Percentiles rank a stretch among this genome's conserved stretches.
Conservation (phyloP, 139 green algal genomes). For the Chlamydomonas incerta region DNA sequence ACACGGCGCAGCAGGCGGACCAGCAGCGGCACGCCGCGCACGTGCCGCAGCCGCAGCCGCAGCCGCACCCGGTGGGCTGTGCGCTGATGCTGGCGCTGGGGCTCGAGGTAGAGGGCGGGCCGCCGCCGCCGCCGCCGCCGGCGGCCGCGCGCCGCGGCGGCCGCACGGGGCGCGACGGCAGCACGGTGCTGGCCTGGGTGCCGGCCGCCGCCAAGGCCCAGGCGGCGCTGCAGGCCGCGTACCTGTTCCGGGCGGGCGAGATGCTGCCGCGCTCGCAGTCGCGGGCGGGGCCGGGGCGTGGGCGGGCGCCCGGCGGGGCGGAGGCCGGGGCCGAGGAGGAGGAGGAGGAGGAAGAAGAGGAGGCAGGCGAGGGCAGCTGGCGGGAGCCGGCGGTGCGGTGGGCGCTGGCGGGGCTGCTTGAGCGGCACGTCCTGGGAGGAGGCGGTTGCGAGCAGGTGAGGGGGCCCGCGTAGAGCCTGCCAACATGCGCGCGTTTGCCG, state of each 20-base stretch:
- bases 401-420: constrained; percentile 55
- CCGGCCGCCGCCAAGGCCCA: constrained; percentile 23
- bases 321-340: too few species aligned
- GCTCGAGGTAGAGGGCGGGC: constrained; percentile 14
- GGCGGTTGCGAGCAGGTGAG: background rate
- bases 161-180: background rate
- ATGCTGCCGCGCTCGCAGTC: constrained; percentile 28
- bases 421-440: constrained; percentile 38
- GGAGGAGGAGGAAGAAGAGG: constrained; percentile 25
- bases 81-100: constrained; percentile 57
- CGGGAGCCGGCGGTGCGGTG: constrained; percentile 58
- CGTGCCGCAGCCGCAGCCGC: too few species aligned
- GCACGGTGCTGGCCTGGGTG: constrained; percentile 30
- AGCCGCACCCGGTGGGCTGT: constrained; percentile 40
- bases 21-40: too few species aligned
- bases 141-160: too few species aligned
- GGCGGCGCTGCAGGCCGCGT: constrained; percentile 40
- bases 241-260: constrained; percentile 46
- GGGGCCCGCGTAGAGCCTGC: too few species aligned
- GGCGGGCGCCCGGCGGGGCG: too few species aligned
- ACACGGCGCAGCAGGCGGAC: background rate
- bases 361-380: constrained; percentile 46
- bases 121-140: too few species aligned
- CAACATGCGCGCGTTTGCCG: too few species aligned
- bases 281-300: constrained; percentile 6